A percentile compares a stretch with the other conserved stretches of the same genome.
These are phyloP conservation scores for Macrocybe gigantea DNA, from an alignment of 768 basidiomycete genomes.

Conservation along the genomic window DNA sequence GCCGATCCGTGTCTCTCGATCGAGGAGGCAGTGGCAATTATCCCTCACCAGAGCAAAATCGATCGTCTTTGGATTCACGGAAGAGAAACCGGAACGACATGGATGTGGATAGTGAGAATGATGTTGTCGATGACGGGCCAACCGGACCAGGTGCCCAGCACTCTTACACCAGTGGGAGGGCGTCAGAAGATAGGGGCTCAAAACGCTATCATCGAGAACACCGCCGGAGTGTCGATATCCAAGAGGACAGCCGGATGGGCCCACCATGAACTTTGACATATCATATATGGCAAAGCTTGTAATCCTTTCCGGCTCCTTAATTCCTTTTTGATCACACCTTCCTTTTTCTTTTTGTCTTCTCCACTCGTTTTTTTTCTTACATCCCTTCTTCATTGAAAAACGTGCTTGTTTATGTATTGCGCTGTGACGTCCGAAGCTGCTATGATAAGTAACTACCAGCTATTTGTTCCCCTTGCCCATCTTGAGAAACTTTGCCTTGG, in stretches of 20 bases:
- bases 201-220: conserved; percentile 57
- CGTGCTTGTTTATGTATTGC: conserved; percentile 16
- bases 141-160: conserved; percentile 19
- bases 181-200: conserved; percentile 45
- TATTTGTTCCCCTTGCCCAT: conserved; percentile 6
- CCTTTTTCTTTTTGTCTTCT: conserved; percentile 8
- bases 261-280: conserved; percentile 9
- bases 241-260: conserved; percentile 33
- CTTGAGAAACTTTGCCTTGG: conserved; percentile 4
- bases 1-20: conserved; percentile 35
- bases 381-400: conserved; percentile 3
- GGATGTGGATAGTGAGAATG: conserved; percentile 55
- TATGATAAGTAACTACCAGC: conserved; percentile 15
- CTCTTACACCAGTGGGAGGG: conserved; percentile 28
- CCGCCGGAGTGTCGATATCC: conserved; percentile 30
- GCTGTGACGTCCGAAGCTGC: conserved; percentile 8
- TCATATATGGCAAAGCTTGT: too few relatives aligned
- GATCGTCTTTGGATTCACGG: conserved; percentile 38
- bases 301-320: conserved; percentile 11
- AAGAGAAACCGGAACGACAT: conserved; percentile 59
- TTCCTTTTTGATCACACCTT: conserved; percentile 7
- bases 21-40: conserved; percentile 28
- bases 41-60: conserved; percentile 32
- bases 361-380: neutral
- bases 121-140: conserved; percentile 27